Conservation (phyloP, 2,329 filamentous ascomycete genomes). For the Helicocarpus griseus region DNA sequence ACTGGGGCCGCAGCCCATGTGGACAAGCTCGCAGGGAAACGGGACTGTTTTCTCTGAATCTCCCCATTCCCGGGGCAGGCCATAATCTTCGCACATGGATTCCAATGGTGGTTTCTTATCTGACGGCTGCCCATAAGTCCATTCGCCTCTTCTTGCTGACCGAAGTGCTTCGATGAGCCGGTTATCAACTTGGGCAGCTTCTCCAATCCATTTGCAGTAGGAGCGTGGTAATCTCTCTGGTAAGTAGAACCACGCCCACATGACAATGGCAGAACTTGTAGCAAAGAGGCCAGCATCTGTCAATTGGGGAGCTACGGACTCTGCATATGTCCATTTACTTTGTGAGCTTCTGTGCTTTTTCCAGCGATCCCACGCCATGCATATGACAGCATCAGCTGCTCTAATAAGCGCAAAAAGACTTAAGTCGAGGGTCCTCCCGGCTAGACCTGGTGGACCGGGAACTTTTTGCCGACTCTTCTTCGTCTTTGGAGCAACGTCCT, state of each 20-base stretch:
- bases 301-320: slow-evolving; percentile 33
- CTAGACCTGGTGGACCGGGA: slow-evolving; percentile 30
- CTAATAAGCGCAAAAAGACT: slow-evolving; percentile 68
- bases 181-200: slow-evolving; percentile 63
- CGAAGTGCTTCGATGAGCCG: slow-evolving; percentile 67
- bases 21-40: slow-evolving; percentile 74
- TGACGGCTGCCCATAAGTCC: slow-evolving; percentile 65
- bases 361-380: slow-evolving; percentile 52
- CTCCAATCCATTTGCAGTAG: slow-evolving; percentile 75
- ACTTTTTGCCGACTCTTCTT: slow-evolving; percentile 8
- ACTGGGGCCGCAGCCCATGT: slow-evolving; percentile 64
- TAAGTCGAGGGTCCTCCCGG: slow-evolving; percentile 69
- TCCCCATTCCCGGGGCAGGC: slow-evolving; percentile 59
- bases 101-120: slow-evolving; percentile 59
- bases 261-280: slow-evolving; percentile 61
- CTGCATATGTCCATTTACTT: slow-evolving; percentile 25
- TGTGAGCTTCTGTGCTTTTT: slow-evolving; percentile 23
- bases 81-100: slow-evolving; percentile 62
- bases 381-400: slow-evolving; percentile 61
- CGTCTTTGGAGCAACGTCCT: background rate
- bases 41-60: slow-evolving; percentile 61
- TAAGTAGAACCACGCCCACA: slow-evolving; percentile 82
- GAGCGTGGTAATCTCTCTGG: slow-evolving; percentile 60
- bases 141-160: slow-evolving; percentile 51
- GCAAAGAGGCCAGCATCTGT: slow-evolving; percentile 65